Percentiles rank a stretch among this genome's conserved stretches.
These are phyloP conservation scores for Leishmania major DNA, from an alignment of 208 protist species.

Conservation along the genomic window DNA sequence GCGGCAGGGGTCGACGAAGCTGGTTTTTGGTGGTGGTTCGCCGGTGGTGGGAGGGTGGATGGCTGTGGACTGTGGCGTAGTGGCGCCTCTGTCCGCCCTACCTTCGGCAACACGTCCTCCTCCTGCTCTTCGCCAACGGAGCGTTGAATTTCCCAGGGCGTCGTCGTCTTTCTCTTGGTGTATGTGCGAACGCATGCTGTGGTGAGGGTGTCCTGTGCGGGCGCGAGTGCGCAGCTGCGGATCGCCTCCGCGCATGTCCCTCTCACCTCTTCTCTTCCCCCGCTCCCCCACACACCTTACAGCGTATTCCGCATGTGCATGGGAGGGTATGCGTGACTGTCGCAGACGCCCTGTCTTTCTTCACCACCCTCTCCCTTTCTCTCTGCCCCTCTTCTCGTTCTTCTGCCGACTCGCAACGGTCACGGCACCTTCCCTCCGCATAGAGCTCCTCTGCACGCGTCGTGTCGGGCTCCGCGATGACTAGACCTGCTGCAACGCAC, in stretches of 20 bases:
- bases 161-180: not conserved
- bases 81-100: not conserved
- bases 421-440: not conserved
- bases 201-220: not conserved
- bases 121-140: not conserved
- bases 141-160: not conserved
- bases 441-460: not conserved
- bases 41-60: not conserved
- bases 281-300: not conserved
- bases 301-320: not conserved
- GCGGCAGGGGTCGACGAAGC: not conserved
- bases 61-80: not conserved
- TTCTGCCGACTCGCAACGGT: not conserved
- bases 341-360: not conserved
- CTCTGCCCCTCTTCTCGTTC: not conserved
- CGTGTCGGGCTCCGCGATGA: not conserved
- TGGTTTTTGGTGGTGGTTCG: not conserved
- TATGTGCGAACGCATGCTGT: not conserved
- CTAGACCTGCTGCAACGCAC: not conserved
- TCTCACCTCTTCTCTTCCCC: not conserved
- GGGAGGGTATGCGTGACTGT: not conserved
- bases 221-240: conserved; percentile 1
- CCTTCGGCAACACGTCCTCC: not conserved
- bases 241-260: not conserved
- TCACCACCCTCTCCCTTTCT: not conserved